A percentile compares a stretch with the other conserved stretches of the same genome.
Evolutionary conservation across 176 grass and related monocot species (phyloP).

Genomic region (Juncus effusus): DNA sequence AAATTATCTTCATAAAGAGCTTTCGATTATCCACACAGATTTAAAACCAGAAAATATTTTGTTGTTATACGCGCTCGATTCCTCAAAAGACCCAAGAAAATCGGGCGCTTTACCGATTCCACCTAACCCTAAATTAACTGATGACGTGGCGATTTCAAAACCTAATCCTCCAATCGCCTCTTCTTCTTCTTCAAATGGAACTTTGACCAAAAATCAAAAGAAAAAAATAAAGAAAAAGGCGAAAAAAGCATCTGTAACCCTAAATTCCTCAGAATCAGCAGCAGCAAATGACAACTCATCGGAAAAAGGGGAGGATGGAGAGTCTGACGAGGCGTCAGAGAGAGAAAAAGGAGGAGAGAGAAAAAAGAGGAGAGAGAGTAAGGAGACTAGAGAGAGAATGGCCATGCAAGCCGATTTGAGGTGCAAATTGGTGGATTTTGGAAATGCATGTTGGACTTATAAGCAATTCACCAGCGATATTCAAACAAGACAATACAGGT

Average conservation of each 20-base stretch:
- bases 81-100: constrained; percentile 71
- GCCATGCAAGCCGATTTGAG: constrained; percentile 66
- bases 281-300: constrained; percentile 47
- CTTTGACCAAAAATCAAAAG: constrained; percentile 76
- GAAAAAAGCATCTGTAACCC: constrained; percentile 48
- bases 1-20: constrained; percentile 76
- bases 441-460: constrained; percentile 99
- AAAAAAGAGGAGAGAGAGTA: constrained; percentile 55
- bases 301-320: constrained; percentile 58
- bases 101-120: constrained; percentile 53
- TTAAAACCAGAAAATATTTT: constrained; percentile 98
- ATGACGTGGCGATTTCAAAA: constrained; percentile 10
- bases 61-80: constrained; percentile 72
- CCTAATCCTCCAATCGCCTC: constrained; percentile 26
- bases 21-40: constrained; percentile 93
- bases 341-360: constrained; percentile 27
- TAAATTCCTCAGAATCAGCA: constrained; percentile 40
- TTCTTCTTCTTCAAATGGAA: constrained; percentile 44
- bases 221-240: constrained; percentile 93
- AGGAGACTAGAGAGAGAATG: constrained; percentile 57
- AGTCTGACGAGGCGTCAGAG: constrained; percentile 32
- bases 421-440: constrained; percentile 97
- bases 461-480: constrained; percentile 98
- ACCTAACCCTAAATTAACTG: constrained; percentile 36
- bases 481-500: constrained; percentile 91